phyloP scores from a whole-genome alignment of 192 early-diverging fungal genomes.

The Phlyctochytrium bullatum region DNA sequence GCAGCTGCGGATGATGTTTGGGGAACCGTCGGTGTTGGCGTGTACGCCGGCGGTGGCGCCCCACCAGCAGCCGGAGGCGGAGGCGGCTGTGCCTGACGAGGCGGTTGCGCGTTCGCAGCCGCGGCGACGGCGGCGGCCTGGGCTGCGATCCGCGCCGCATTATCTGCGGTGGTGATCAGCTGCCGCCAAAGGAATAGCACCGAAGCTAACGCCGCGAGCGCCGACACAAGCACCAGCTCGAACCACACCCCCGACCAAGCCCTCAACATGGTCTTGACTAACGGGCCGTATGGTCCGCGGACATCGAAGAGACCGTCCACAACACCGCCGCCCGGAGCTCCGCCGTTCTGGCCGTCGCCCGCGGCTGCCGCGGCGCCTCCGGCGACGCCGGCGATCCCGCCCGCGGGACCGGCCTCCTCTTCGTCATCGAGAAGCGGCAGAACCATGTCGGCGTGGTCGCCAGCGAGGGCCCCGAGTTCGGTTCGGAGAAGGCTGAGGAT shows the following conservation, averaged over 20 bases:
- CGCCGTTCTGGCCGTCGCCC: neutral
- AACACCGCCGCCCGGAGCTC: neutral
- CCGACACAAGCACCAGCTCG: constrained; percentile 8
- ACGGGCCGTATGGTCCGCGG: neutral
- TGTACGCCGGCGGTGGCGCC: no score
- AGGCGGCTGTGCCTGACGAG: neutral
- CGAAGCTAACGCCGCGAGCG: constrained; percentile 9
- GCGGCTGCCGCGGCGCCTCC: neutral
- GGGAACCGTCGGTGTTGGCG: no score
- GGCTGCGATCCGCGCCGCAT: neutral
- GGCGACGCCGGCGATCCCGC: neutral
- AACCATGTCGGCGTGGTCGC: neutral
- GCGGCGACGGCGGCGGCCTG: neutral
- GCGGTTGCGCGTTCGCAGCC: no score
- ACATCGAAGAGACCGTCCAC: neutral
- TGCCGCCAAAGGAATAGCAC: constrained; percentile 19
- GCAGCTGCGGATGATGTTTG: no score
- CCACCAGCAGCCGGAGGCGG: neutral
- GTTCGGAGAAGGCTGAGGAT: neutral
- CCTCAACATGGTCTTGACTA: neutral
- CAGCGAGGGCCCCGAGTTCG: neutral
- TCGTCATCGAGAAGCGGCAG: neutral
- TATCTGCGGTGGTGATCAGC: neutral
- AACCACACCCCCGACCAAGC: constrained; percentile 8
- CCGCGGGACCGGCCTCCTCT: neutral